Conservation (phyloP, 192 early-diverging fungal genomes). For the Podila horticola region DNA sequence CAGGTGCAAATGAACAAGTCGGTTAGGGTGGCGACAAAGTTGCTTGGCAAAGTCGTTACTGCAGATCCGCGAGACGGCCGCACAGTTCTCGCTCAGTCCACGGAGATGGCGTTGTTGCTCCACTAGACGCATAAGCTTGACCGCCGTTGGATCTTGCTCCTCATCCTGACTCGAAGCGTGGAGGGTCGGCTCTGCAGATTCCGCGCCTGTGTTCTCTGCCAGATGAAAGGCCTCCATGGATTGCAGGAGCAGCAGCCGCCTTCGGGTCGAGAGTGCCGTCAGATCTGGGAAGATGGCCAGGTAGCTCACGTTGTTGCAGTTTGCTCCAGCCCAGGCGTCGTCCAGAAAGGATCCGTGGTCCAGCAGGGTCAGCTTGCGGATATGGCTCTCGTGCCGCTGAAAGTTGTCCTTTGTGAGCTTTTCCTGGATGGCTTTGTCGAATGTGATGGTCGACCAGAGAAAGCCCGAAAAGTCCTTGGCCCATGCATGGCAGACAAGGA, state of each 20-base stretch:
- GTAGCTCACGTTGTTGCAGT: neutral
- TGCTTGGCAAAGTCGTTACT: constrained; percentile 28
- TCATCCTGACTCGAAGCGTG: no score
- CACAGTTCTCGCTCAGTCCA: constrained; percentile 28
- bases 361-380: constrained; percentile 19
- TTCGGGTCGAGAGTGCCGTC: no score
- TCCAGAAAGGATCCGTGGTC: constrained; percentile 28
- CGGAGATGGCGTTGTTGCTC: constrained; percentile 14
- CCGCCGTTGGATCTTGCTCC: no score
- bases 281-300: constrained; percentile 3
- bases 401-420: constrained; percentile 13
- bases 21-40: constrained; percentile 4
- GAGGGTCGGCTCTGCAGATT: no score
- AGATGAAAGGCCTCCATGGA: no score
- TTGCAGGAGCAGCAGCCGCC: no score
- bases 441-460: constrained; percentile 15
- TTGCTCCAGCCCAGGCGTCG: neutral
- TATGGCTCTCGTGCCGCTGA: constrained; percentile 20
- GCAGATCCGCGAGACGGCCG: constrained; percentile 30
- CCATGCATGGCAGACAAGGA: constrained; percentile 27
- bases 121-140: constrained; percentile 17
- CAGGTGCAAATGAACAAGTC: constrained; percentile 11
- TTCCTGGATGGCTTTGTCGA: constrained; percentile 21
- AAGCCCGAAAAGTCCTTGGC: constrained; percentile 8
- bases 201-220: no score